Evolutionary conservation across 495 filamentous ascomycete species (phyloP).

Genomic region (Xanthoparmelia taractica): DNA sequence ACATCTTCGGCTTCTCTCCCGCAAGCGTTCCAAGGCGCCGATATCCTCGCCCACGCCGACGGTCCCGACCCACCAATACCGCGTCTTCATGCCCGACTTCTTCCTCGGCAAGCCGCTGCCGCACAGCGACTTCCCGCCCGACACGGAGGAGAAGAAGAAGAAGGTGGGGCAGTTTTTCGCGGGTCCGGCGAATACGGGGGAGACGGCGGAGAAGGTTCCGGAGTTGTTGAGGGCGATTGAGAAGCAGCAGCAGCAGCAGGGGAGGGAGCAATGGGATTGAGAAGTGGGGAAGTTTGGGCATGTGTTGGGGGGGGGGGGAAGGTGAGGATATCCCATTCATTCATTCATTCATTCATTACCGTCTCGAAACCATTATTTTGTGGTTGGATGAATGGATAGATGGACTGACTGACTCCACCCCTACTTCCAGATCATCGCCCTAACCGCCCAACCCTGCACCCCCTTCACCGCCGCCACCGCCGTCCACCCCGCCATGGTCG

Average conservation of each 20-base stretch:
- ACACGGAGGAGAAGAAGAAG: slow-evolving; percentile 71
- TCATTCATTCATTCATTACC: too few species aligned
- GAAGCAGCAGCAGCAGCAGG: too few species aligned
- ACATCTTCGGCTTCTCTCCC: slow-evolving; percentile 51
- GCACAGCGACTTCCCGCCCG: slow-evolving; percentile 59
- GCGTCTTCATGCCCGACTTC: slow-evolving; percentile 53
- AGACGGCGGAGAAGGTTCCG: slow-evolving; percentile 56
- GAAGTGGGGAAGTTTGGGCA: slow-evolving; percentile 81
- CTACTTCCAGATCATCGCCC: slow-evolving; percentile 54
- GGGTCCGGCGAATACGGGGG: slow-evolving; percentile 55
- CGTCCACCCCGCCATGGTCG: slow-evolving; percentile 83
- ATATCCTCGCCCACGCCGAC: slow-evolving; percentile 45
- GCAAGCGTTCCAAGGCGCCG: slow-evolving; percentile 52
- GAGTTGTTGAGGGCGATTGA: slow-evolving; percentile 50
- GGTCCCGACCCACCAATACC: slow-evolving; percentile 46
- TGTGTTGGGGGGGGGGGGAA: slow-evolving; percentile 98
- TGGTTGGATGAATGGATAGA: too few species aligned
- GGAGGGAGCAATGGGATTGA: slow-evolving; percentile 43
- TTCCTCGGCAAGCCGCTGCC: slow-evolving; percentile 45
- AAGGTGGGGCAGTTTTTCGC: slow-evolving; percentile 70
- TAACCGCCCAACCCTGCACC: slow-evolving; percentile 50
- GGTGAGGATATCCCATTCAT: slow-evolving; percentile 33
- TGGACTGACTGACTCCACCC: too few species aligned
- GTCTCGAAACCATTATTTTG: too few species aligned
- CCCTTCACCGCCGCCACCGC: slow-evolving; percentile 63